Evolutionary conservation across 345 rosid species (phyloP).

Genomic region (Stellera chamaejasme): DNA sequence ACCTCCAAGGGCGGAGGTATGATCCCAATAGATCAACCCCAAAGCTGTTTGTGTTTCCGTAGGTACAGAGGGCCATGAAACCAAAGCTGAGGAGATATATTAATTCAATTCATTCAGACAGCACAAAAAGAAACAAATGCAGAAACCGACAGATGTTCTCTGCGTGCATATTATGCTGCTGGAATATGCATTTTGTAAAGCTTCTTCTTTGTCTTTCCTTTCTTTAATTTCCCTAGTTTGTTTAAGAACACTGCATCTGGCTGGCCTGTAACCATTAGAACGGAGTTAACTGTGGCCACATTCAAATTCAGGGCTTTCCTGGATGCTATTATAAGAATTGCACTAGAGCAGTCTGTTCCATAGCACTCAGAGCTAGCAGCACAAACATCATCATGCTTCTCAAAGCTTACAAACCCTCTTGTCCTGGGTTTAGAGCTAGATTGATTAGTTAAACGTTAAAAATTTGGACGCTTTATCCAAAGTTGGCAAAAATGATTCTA

Average conservation of each 20-base stretch:
- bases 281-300: too few relatives aligned
- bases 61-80: constrained; percentile 67
- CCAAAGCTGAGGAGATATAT: neutral
- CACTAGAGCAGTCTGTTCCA: too few relatives aligned
- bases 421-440: too few relatives aligned
- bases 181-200: constrained; percentile 23
- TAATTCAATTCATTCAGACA: constrained; percentile 15
- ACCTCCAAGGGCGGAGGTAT: constrained; percentile 94
- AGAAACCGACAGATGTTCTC: constrained; percentile 13
- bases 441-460: too few relatives aligned
- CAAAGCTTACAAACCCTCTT: too few relatives aligned
- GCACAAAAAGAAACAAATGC: constrained; percentile 5
- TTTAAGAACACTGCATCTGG: constrained; percentile 7
- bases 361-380: too few relatives aligned
- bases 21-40: constrained; percentile 82
- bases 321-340: too few relatives aligned
- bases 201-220: neutral
- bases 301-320: too few relatives aligned
- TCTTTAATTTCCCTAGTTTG: neutral
- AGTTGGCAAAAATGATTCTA: too few relatives aligned
- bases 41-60: constrained; percentile 79
- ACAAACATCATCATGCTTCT: too few relatives aligned
- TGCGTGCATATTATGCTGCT: constrained; percentile 4
- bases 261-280: neutral
- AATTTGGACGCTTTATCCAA: too few relatives aligned